Percentiles rank a stretch among this genome's conserved stretches.
Evolutionary conservation across 805 yeast species (phyloP).

Genomic region (Ogataea nitratoaversa): DNA sequence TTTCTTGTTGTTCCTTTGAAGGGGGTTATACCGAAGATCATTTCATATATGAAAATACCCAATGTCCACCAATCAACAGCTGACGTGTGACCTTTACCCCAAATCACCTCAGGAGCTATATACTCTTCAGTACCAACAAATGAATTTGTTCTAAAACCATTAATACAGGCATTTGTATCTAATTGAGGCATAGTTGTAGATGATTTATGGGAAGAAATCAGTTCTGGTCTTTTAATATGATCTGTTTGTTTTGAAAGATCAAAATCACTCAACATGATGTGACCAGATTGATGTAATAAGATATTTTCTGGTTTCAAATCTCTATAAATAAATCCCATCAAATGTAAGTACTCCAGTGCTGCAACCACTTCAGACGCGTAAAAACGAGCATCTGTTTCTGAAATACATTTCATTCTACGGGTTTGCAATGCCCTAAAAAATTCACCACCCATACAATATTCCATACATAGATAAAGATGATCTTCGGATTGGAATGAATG

Average conservation of each 20-base stretch:
- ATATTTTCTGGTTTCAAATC: conserved; percentile 97
- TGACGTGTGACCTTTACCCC: conserved; percentile 95
- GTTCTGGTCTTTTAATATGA: conserved; percentile 69
- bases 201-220: conserved; percentile 37
- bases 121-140: conserved; percentile 99
- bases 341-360: conserved; percentile 89
- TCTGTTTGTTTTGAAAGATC: conserved; percentile 89
- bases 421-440: conserved; percentile 95
- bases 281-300: conserved; percentile 92
- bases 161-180: conserved; percentile 93
- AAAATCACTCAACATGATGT: conserved; percentile 95
- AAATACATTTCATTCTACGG: conserved; percentile 75
- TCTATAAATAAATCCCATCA: conserved; percentile 96
- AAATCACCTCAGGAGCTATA: conserved; percentile 96
- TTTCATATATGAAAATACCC: conserved; percentile 88
- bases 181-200: conserved; percentile 52
- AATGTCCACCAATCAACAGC: conserved; percentile 99
- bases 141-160: conserved; percentile 94
- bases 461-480: conserved; percentile 91
- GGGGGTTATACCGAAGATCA: conserved; percentile 95
- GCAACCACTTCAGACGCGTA: conserved; percentile 97
- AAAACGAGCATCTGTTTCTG: conserved; percentile 85
- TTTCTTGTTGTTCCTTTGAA: conserved; percentile 89
- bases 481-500: conserved; percentile 97
- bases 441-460: conserved; percentile 99